Base-by-base conservation (phyloP, 2,329 filamentous ascomycete species). In the Cladosporium sp. region DNA sequence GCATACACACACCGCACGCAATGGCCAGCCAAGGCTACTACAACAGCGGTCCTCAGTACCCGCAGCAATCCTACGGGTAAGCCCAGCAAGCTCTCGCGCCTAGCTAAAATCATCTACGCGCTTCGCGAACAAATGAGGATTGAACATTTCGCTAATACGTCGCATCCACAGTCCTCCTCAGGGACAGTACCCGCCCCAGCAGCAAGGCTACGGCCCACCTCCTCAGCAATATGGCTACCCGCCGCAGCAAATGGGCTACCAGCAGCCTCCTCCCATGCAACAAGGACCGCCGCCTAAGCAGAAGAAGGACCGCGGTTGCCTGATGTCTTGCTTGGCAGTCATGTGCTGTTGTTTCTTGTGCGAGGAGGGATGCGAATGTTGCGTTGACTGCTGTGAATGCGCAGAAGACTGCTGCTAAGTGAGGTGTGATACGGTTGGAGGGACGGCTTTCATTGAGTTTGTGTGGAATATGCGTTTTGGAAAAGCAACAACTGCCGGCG, bases 261-360 rank as follows among this genome's bases (percentile, higher is more conserved):
- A 66, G 32, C 59, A 66, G 49, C 49, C 21, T 21, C 53, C 84
- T 71, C 83, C 85, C 71, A 83, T 84, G 70, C 79, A 76, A 25
- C 39, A 46, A 13, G 39, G 39, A 0, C 81, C 81, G 36, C 79
- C 68, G n/a, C 74, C 77, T 57, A 78, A 79, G 59, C 77, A 78
- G 67, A 75, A 82, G 72, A 81, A 83, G 72, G 79, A 81, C 67
- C 75, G 79, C 43, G 84, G 84, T 57, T 86, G 84, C 69, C 75
- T 87, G 63, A 76, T 74, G 56, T 78, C 82, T 16, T 86, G 85
- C 77, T 74, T 87, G 58, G 84, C 84, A 57, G 80, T 79, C 36
- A 75, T 89, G 43, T 88, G 86, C 79, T 89, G 86, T 75, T 88
- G 86, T 73, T 89, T 86, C 76, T 80, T 89, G 30, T 87, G 85